Evolutionary conservation across 208 protist genomes (phyloP), one percentile per base, ranked within the genome.

Genomic region (Borovskyia barvae): DNA sequence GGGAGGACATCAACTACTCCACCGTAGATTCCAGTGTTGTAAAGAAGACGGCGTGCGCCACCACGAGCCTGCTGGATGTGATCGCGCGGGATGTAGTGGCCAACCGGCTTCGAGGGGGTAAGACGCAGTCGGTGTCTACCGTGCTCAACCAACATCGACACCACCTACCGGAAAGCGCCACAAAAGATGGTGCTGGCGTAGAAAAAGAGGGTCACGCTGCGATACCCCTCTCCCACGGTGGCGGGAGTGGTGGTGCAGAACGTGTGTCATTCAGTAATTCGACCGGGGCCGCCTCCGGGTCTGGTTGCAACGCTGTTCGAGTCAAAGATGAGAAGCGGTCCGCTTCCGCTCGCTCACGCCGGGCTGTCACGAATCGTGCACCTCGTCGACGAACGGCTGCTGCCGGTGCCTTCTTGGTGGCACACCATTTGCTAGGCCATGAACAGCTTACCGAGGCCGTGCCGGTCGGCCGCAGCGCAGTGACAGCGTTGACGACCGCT

Each of bases 1-100:
- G 77, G 83, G 73, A 82, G 28, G 87, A 94, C 58, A 94, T 94
- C 68, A 82, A 75, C 53, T 94, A 94, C 66, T 70, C 68, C 35
- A 77, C 75, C 33, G 75, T 82, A 60, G 58, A 51, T 17, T n/a
- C 26, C 43, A 26, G 8, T 17, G 20, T 15, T 0, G 30, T 19
- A 5, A 5, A 25, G 12, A 4, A 17, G 6, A 28, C 12, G 2
- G 33, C 7, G 17, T 26, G 24, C 17, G 5, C 20, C 14, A 8
- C 26, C 36, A 46, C 15, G 22, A 17, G 12, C 40, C 2, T 48
- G 1, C 64, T 71, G n/a, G 48, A 64, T 28, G 35, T 32, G 30
- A 15, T 64, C 20, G 64, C 55, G 12, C 64, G 49, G 14, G 49
- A 41, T 3, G n/a, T 63, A 41, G 55, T 56, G 5, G 47, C 64